Evolutionary conservation across 2,329 filamentous ascomycete species (phyloP).

Genomic region (Hypoxylon sp.): DNA sequence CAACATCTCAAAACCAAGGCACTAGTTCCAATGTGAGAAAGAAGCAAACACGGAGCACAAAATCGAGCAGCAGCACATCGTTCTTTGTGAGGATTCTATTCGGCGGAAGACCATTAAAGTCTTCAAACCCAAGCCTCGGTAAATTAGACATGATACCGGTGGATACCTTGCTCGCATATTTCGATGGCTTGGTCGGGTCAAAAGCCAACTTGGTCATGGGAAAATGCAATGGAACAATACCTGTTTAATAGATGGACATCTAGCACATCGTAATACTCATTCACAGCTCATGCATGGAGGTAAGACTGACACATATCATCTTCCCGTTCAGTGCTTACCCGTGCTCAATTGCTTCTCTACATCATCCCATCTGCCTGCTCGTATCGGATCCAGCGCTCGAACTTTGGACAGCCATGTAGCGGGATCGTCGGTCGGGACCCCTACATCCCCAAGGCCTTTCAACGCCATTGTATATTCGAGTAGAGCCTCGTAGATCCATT

Average conservation of each 20-base stretch:
- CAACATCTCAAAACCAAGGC: constrained; percentile 4
- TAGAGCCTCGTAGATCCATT: constrained; percentile 90
- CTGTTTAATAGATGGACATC: constrained; percentile 24
- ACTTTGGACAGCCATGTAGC: constrained; percentile 70
- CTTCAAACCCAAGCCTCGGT: constrained; percentile 74
- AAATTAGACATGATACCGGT: constrained; percentile 75
- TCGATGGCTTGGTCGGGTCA: constrained; percentile 74
- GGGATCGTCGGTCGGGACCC: constrained; percentile 56
- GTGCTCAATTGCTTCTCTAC: constrained; percentile 57
- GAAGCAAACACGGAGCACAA: no score
- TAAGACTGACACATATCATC: constrained; percentile 11
- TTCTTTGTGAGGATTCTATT: constrained; percentile 75
- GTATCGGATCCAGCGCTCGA: constrained; percentile 75
- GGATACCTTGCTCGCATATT: constrained; percentile 70
- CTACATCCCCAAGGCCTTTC: constrained; percentile 56
- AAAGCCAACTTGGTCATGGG: constrained; percentile 55
- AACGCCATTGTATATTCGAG: constrained; percentile 75
- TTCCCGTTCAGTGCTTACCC: constrained; percentile 17
- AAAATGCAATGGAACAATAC: constrained; percentile 42
- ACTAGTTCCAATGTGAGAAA: no score
- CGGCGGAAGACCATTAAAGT: constrained; percentile 71
- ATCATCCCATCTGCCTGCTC: constrained; percentile 79
- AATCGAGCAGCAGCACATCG: constrained; percentile 33
- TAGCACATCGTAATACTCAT: no score
- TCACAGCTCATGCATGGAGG: no score